These are phyloP conservation scores for Nevesoporus exiguus DNA, from an alignment of 768 basidiomycete species.

Conservation along the genomic window DNA sequence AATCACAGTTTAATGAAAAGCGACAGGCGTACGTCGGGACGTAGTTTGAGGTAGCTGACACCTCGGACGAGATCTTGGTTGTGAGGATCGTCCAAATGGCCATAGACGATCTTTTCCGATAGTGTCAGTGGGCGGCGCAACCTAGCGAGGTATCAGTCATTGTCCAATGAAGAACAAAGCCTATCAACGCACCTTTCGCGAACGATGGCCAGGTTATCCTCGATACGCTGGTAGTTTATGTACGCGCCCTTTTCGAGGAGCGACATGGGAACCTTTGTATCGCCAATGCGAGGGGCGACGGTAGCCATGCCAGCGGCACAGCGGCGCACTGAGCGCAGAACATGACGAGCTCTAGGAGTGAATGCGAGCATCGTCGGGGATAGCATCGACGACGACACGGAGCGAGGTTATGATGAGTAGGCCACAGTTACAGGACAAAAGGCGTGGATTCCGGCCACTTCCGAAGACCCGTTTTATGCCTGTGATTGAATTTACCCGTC, in stretches of 20 bases:
- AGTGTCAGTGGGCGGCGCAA: slow-evolving; percentile 87
- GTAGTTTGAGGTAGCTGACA: slow-evolving; percentile 92
- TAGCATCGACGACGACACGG: slow-evolving; percentile 18
- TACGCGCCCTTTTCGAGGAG: slow-evolving; percentile 76
- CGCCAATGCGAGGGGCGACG: slow-evolving; percentile 74
- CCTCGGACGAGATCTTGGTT: slow-evolving; percentile 90
- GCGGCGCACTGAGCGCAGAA: slow-evolving; percentile 50
- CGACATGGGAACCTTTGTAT: slow-evolving; percentile 88
- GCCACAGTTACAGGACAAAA: slow-evolving; percentile 10
- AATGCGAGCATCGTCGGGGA: slow-evolving; percentile 60
- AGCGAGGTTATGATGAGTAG: no score
- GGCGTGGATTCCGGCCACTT: slow-evolving; percentile 23
- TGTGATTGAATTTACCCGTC: neutral
- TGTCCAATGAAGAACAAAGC: neutral
- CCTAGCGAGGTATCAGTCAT: slow-evolving; percentile 36
- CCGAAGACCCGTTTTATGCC: slow-evolving; percentile 22
- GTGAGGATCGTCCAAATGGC: slow-evolving; percentile 93
- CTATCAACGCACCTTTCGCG: slow-evolving; percentile 62
- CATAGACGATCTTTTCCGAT: slow-evolving; percentile 97
- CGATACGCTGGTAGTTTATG: slow-evolving; percentile 96
- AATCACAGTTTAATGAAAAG: neutral
- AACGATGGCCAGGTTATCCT: slow-evolving; percentile 91
- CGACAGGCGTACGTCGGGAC: slow-evolving; percentile 79
- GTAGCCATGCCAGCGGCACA: slow-evolving; percentile 76
- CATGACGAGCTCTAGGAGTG: slow-evolving; percentile 51